Evolutionary conservation across 2,329 filamentous ascomycete genomes (phyloP), one percentile per base, ranked within the genome.

Genomic region (Talaromyces amestolkiae): DNA sequence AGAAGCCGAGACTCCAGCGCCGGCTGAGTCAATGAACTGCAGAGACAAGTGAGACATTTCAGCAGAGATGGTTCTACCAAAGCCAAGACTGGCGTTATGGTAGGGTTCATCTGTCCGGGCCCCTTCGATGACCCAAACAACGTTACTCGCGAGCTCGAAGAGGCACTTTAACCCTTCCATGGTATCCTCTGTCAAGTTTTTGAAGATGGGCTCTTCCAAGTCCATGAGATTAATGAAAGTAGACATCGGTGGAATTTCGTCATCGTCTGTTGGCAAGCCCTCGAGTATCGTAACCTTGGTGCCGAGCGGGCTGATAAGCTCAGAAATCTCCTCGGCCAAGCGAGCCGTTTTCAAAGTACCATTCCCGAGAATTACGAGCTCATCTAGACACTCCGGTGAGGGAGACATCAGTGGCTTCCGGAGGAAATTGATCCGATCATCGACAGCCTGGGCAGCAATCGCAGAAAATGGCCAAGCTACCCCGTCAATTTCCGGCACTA

Each of bases 201-300:
- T 68, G 65, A 69, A 72, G 17, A 65, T 64, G 10, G 74, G 71
- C 22, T 69, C 9, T 1, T 66, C 66, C 13, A 67, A 37, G 43
- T 67, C 65, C 33, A 35, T 15, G 6, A 51, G 27, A 41, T 53
- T 35, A 9, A 63, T 15, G 19, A 63, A 33, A 13, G 51, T 56
- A 11, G 27, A n/a, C 31, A 33, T 35, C 7, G 17, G 27, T 2
- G 27, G 7, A 19, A 56, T 35, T 3, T 35, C 51, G 11, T 56
- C 51, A 13, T 17, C 51, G 9, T 33, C 13, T 10, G 24, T 33
- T 9, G 24, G 24, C 15, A 56, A 33, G 8, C 51, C 51, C 9
- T 24, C 24, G 51, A 56, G 24, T 15, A 56, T 33, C 2, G 11
- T 56, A 3, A 56, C 15, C 9, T 33, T 35, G 10, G 11, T 17